phyloP scores from a whole-genome alignment of 768 basidiomycete species.

The Cystobasidium ongulense region DNA sequence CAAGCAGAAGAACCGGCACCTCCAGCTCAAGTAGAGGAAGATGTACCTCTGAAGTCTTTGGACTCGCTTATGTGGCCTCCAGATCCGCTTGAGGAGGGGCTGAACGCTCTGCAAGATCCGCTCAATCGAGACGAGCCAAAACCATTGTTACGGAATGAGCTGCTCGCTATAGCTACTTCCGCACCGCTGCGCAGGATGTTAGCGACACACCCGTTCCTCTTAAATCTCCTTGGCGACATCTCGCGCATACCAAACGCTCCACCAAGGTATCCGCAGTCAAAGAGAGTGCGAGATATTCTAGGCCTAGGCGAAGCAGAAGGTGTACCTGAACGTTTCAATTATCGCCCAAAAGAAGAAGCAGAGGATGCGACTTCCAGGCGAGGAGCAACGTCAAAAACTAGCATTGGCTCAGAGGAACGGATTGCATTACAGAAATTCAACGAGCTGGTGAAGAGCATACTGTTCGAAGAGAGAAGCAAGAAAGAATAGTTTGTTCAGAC shows the following conservation, averaged over 20 bases:
- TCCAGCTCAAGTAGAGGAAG: not conserved
- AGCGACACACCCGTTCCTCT: slow-evolving; percentile 12
- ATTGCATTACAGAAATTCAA: slow-evolving; percentile 6
- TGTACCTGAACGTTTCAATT: slow-evolving; percentile 5
- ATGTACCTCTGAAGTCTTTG: not conserved
- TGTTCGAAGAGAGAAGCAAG: slow-evolving; percentile 16
- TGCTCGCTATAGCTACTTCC: slow-evolving; percentile 27
- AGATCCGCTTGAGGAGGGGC: slow-evolving; percentile 14
- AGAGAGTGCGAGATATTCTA: slow-evolving; percentile 11
- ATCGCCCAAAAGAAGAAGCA: slow-evolving; percentile 21
- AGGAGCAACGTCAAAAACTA: not conserved
- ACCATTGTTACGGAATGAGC: slow-evolving; percentile 7
- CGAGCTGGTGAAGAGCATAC: slow-evolving; percentile 20
- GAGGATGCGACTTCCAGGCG: not conserved
- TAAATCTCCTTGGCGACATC: not conserved
- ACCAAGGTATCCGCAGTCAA: slow-evolving; percentile 12
- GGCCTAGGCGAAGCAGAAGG: slow-evolving; percentile 24
- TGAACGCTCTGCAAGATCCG: slow-evolving; percentile 23
- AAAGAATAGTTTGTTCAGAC: not conserved
- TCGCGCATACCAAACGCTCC: slow-evolving; percentile 28
- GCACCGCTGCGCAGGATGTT: slow-evolving; percentile 16
- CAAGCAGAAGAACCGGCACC: no score
- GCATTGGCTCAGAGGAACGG: not conserved
- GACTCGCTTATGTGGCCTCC: slow-evolving; percentile 25
- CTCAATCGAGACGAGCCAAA: slow-evolving; percentile 30